Base-by-base conservation (phyloP, 2,329 filamentous ascomycete genomes). In the Sporothrix variecibatus region DNA sequence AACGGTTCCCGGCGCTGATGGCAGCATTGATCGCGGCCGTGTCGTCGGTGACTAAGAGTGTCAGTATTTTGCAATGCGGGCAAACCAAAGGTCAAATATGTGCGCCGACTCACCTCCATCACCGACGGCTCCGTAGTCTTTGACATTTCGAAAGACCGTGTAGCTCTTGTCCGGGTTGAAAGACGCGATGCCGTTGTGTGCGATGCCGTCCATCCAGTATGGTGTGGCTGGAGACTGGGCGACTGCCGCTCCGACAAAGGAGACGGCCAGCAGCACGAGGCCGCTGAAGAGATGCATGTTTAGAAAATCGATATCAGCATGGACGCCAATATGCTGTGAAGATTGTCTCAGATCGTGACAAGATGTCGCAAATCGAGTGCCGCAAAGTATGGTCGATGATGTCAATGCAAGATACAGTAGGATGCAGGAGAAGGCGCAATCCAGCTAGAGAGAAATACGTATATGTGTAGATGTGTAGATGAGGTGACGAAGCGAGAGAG, bases 21-120 rank as follows among this genome's bases (percentile, higher is more conserved):
- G 93, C 88, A n/a, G 83, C 83, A 79, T 94, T 92, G 75, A 96
- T 88, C 20, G 89, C 89, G 12, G 84, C 84, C 1, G 93, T 95
- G 79, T 96, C 94, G 77, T 96, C 93, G 1, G 92, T 91, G 0
- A 81, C 80, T 81, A 56, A 12, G n/a, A 38, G 2, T 20, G 58
- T 72, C 34, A 72, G n/a, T 34, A 53, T 26, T 17, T 23, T n/a
- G 38, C 12, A 20, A 28, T 15, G 15, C 20, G 23, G 5, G 12
- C 46, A 17, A 11, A 17, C 0, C 12, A 20, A 17, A 51, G 34
- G 34, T 34, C 26, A 20, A 6, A 23, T 2, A 8, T 1, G n/a
- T 64, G 15, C 15, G 43, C 15, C 15, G 1, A 3, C 78, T 56
- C 67, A 81, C 80, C 78, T 56, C 93, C 93, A 78, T 96, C 92